Evolutionary conservation across 129 eudicot genomes (phyloP).

Genomic region (Tanacetum coccineum): DNA sequence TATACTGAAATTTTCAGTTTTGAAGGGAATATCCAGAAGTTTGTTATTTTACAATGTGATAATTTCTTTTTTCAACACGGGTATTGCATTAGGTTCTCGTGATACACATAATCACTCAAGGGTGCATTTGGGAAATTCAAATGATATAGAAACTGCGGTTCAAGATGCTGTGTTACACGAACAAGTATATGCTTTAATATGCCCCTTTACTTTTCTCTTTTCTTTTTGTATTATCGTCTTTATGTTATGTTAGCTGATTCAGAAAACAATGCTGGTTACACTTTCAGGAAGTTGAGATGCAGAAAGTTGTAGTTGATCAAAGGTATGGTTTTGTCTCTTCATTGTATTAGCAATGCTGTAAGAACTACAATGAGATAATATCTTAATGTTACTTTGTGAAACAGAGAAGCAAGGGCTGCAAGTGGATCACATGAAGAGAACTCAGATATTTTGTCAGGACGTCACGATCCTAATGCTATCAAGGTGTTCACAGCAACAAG

Average conservation of each 20-base stretch:
- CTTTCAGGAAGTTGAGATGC: conserved; percentile 75
- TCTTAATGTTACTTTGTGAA: conserved; percentile 10
- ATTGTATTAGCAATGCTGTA: background rate
- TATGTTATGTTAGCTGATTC: conserved; percentile 16
- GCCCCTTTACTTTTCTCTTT: conserved; percentile 1
- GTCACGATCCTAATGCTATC: conserved; percentile 76
- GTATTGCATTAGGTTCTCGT: conserved; percentile 1
- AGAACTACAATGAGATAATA: conserved; percentile 13
- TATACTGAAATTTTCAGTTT: background rate
- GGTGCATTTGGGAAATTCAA: conserved; percentile 25
- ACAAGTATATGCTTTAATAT: conserved; percentile 51
- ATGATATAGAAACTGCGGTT: conserved; percentile 77
- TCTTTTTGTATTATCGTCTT: background rate
- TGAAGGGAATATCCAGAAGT: background rate
- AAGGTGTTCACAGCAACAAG: conserved; percentile 45
- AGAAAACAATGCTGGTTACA: background rate
- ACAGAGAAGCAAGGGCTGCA: conserved; percentile 67
- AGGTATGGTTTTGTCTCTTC: conserved; percentile 47
- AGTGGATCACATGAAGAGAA: conserved; percentile 57
- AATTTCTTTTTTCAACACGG: background rate
- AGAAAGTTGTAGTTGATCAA: conserved; percentile 72
- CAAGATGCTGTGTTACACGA: conserved; percentile 86
- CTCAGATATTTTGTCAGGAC: conserved; percentile 64
- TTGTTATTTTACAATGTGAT: conserved; percentile 9
- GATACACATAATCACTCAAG: background rate